phyloP scores from a whole-genome alignment of 805 yeast species.

The Wickerhamiella slavikovae region DNA sequence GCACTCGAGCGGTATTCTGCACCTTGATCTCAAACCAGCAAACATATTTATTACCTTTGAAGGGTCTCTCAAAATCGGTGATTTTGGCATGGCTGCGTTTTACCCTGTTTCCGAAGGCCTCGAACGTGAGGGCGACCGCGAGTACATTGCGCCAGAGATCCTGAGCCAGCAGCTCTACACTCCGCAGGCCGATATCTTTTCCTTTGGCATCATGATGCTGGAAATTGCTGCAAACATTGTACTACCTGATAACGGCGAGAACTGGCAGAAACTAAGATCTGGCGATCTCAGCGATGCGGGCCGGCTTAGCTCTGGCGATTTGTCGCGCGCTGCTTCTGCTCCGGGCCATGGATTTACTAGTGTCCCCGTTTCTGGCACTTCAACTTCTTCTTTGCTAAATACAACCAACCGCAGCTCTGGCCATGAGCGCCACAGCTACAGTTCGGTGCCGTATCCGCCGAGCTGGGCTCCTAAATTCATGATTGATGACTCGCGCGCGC shows the following conservation, averaged over 20 bases:
- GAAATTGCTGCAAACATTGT: conserved; percentile 93
- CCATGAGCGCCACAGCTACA: too few species aligned
- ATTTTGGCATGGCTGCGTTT: conserved; percentile 83
- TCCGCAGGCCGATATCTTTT: conserved; percentile 83
- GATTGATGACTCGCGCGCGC: conserved; percentile 43
- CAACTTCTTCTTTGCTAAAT: conserved; percentile 2
- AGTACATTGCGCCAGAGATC: conserved; percentile 93
- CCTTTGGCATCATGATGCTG: conserved; percentile 81
- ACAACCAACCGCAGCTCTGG: conserved; percentile 1
- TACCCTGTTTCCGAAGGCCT: conserved; percentile 39
- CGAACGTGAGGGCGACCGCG: conserved; percentile 93
- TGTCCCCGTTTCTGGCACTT: conserved; percentile 1
- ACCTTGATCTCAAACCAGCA: conserved; percentile 87
- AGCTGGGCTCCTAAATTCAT: conserved; percentile 77
- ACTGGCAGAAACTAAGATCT: conserved; percentile 88
- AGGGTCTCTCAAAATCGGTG: conserved; percentile 85
- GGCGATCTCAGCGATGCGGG: conserved; percentile 96
- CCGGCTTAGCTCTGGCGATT: conserved; percentile 43
- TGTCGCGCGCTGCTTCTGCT: conserved; percentile 17
- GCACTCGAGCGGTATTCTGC: conserved; percentile 58
- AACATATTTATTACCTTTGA: conserved; percentile 87
- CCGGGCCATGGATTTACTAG: too few species aligned
- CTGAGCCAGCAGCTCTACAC: conserved; percentile 65
- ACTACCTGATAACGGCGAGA: conserved; percentile 85
- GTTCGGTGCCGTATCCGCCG: conserved; percentile 27